Evolutionary conservation across 2,329 filamentous ascomycete species (phyloP).

Genomic region (Rutstroemia sp.): DNA sequence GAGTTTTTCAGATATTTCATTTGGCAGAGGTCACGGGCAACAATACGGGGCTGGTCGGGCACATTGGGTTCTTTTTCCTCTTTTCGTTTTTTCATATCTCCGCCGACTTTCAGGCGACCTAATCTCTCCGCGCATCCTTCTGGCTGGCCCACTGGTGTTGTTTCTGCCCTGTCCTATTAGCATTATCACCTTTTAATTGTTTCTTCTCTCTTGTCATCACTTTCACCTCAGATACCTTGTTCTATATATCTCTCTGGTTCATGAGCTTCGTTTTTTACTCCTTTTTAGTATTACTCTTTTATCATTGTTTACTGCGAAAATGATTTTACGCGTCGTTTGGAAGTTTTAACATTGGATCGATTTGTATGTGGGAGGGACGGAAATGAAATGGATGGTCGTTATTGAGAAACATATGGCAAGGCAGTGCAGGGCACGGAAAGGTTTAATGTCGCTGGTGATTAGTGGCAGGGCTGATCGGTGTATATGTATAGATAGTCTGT

Average conservation of each 20-base stretch:
- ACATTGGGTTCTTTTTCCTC: constrained; percentile 26
- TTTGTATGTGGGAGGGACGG: constrained; percentile 9
- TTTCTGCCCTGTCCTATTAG: constrained; percentile 29
- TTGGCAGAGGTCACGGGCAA: constrained; percentile 36
- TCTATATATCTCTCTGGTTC: constrained; percentile 40
- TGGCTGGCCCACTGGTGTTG: constrained; percentile 31
- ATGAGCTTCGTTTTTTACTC: constrained; percentile 10
- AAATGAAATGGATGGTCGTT: constrained; percentile 6
- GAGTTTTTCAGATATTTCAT: constrained; percentile 20
- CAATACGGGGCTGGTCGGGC: constrained; percentile 33
- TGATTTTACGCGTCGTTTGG: constrained; percentile 13
- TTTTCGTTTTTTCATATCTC: constrained; percentile 16
- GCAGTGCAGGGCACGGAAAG: constrained; percentile 7
- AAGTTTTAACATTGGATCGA: constrained; percentile 11
- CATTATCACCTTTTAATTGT: constrained; percentile 24
- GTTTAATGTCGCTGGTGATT: constrained; percentile 8
- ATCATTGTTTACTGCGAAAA: constrained; percentile 11
- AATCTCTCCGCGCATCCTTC: constrained; percentile 23
- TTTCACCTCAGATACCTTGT: constrained; percentile 49
- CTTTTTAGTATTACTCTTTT: background rate
- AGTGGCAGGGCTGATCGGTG: constrained; percentile 6
- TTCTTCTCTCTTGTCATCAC: constrained; percentile 20
- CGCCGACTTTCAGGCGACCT: constrained; percentile 18
- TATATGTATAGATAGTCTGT: constrained; percentile 17
- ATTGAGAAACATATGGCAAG: constrained; percentile 1